Percentiles rank a stretch among this genome's conserved stretches.
Conservation (phyloP, 805 yeast species). For the Nakazawaea sp. region DNA sequence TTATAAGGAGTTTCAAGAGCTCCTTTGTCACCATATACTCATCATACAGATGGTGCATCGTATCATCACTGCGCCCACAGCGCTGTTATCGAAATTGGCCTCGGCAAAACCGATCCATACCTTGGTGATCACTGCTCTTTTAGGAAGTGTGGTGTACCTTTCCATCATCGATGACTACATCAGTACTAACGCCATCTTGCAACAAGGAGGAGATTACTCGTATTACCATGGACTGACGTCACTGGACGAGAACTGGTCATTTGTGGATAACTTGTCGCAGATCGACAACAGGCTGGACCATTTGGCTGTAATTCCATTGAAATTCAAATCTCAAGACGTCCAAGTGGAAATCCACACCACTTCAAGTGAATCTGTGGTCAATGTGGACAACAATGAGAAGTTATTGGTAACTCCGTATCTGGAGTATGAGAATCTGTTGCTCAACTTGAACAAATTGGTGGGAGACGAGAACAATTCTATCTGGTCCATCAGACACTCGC, state of each 20-base stretch:
- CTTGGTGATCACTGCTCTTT: slow-evolving; percentile 59
- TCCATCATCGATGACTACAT: slow-evolving; percentile 64
- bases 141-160: slow-evolving; percentile 78
- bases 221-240: slow-evolving; percentile 28
- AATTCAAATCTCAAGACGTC: slow-evolving; percentile 45
- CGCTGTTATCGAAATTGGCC: slow-evolving; percentile 35
- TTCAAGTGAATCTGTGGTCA: background rate
- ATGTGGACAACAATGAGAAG: slow-evolving; percentile 27
- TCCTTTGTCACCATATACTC: too few species aligned
- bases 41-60: slow-evolving; percentile 1
- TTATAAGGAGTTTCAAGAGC: too few species aligned
- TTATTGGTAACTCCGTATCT: slow-evolving; percentile 26
- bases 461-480: slow-evolving; percentile 34
- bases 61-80: slow-evolving; percentile 10
- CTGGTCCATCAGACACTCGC: slow-evolving; percentile 57
- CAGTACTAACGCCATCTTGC: slow-evolving; percentile 5
- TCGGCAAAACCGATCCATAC: slow-evolving; percentile 86
- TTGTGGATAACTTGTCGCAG: slow-evolving; percentile 33
- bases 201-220: slow-evolving; percentile 17
- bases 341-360: slow-evolving; percentile 25
- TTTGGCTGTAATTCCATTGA: slow-evolving; percentile 46
- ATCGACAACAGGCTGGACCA: slow-evolving; percentile 35
- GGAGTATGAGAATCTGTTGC: slow-evolving; percentile 17
- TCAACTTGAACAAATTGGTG: slow-evolving; percentile 18
- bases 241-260: slow-evolving; percentile 37